Evolutionary conservation across 2,329 filamentous ascomycete species (phyloP).

Genomic region (Ophiostoma novo-ulmi): DNA sequence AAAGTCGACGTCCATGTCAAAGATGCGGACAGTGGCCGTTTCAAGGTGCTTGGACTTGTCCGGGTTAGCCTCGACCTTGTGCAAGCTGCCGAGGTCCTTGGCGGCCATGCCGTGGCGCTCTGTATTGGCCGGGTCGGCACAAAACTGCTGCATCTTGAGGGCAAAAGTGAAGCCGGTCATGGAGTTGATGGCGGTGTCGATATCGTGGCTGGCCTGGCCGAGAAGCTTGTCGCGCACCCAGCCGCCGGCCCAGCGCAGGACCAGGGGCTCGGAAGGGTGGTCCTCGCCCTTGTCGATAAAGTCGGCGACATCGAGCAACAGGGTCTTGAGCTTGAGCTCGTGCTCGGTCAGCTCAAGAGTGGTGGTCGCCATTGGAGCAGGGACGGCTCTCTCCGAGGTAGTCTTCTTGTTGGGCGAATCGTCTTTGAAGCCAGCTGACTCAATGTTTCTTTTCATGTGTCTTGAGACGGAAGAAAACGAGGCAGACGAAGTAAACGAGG

Average conservation of each 20-base stretch:
- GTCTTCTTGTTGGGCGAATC: not conserved
- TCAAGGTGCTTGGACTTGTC: constrained; percentile 96
- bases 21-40: constrained; percentile 78
- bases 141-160: constrained; percentile 62
- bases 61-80: constrained; percentile 87
- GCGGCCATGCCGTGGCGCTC: constrained; percentile 54
- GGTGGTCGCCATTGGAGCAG: constrained; percentile 18
- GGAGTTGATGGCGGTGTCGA: constrained; percentile 77
- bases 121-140: constrained; percentile 54
- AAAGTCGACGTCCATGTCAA: constrained; percentile 81
- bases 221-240: constrained; percentile 85
- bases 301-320: constrained; percentile 76
- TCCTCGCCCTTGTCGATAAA: constrained; percentile 50
- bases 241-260: constrained; percentile 75
- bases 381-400: not conserved
- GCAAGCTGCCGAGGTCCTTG: constrained; percentile 66
- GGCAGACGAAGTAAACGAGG: not conserved
- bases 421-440: constrained; percentile 10
- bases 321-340: constrained; percentile 66
- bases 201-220: constrained; percentile 67
- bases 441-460: constrained; percentile 28
- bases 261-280: constrained; percentile 44
- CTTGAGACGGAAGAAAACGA: not conserved
- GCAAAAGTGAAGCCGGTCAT: constrained; percentile 79
- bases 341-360: constrained; percentile 55